phyloP scores from a whole-genome alignment of 345 rosid species.

The Gynandropsis gynandra region DNA sequence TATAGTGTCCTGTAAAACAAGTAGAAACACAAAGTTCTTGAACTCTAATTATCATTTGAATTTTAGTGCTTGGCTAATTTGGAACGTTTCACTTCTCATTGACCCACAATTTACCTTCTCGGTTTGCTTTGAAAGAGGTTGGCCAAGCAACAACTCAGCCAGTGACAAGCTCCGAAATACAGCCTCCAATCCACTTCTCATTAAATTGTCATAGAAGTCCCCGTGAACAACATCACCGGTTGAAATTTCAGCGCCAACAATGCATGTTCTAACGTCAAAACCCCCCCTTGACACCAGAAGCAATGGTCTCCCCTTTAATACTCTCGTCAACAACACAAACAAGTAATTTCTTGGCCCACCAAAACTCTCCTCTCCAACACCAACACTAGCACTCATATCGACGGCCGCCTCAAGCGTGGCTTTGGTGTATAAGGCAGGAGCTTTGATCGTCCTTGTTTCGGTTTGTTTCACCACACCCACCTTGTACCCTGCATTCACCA shows the following conservation, averaged over 20 bases:
- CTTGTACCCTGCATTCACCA: too few relatives aligned
- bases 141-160: too few relatives aligned
- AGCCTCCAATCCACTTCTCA: slow-evolving; percentile 86
- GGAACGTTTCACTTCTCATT: too few relatives aligned
- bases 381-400: slow-evolving; percentile 58
- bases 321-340: too few relatives aligned
- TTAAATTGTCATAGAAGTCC: slow-evolving; percentile 57
- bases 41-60: background rate
- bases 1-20: slow-evolving; percentile 1
- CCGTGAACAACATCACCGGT: slow-evolving; percentile 85
- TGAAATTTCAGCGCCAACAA: slow-evolving; percentile 82
- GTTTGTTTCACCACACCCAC: slow-evolving; percentile 97
- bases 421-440: slow-evolving; percentile 87
- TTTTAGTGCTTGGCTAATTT: too few relatives aligned
- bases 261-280: slow-evolving; percentile 57
- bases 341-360: too few relatives aligned
- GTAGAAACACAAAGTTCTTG: background rate
- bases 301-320: too few relatives aligned
- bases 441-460: slow-evolving; percentile 83
- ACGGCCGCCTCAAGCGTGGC: slow-evolving; percentile 93
- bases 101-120: too few relatives aligned
- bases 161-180: slow-evolving; percentile 64
- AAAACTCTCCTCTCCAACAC: too few relatives aligned
- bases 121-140: too few relatives aligned
- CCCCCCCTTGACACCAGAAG: too few relatives aligned